Evolutionary conservation across 768 basidiomycete genomes (phyloP).

Genomic region (Leccinum sublutescens): DNA sequence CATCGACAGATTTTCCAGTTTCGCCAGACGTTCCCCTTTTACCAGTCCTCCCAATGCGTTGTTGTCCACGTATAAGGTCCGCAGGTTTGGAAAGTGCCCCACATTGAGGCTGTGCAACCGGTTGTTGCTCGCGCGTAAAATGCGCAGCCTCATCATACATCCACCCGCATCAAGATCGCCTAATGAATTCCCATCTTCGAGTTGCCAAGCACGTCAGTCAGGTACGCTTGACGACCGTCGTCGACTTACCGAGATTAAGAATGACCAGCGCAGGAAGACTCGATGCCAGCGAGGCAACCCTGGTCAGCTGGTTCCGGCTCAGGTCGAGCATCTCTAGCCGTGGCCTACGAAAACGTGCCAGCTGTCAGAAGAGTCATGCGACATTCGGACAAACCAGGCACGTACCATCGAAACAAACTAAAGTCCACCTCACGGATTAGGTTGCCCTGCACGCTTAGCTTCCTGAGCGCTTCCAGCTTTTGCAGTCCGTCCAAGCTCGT

Average conservation of each 20-base stretch:
- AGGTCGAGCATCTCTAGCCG: constrained; percentile 82
- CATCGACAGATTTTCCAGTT: constrained; percentile 87
- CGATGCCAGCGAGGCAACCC: constrained; percentile 57
- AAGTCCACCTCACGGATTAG: constrained; percentile 62
- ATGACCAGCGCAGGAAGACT: constrained; percentile 58
- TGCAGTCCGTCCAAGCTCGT: constrained; percentile 71
- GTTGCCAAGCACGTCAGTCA: constrained; percentile 18
- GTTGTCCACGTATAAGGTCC: constrained; percentile 92
- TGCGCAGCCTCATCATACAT: constrained; percentile 68
- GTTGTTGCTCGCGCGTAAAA: constrained; percentile 85
- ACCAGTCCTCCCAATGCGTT: constrained; percentile 57
- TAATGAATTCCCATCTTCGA: constrained; percentile 72
- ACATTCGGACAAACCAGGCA: constrained; percentile 8
- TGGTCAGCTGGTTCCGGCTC: constrained; percentile 67
- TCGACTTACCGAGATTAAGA: constrained; percentile 79
- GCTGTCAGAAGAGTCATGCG: constrained; percentile 6
- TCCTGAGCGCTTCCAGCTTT: constrained; percentile 75
- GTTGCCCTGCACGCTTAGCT: constrained; percentile 81
- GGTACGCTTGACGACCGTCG: constrained; percentile 10
- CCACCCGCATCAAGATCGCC: constrained; percentile 51
- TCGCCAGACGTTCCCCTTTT: constrained; percentile 57
- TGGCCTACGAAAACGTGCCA: constrained; percentile 34
- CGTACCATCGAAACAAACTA: constrained; percentile 61
- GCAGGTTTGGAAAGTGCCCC: constrained; percentile 62
- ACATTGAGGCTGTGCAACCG: constrained; percentile 64